Evolutionary conservation across 352 stramenopile genomes (phyloP).

Genomic region (Phytophthora idaei): DNA sequence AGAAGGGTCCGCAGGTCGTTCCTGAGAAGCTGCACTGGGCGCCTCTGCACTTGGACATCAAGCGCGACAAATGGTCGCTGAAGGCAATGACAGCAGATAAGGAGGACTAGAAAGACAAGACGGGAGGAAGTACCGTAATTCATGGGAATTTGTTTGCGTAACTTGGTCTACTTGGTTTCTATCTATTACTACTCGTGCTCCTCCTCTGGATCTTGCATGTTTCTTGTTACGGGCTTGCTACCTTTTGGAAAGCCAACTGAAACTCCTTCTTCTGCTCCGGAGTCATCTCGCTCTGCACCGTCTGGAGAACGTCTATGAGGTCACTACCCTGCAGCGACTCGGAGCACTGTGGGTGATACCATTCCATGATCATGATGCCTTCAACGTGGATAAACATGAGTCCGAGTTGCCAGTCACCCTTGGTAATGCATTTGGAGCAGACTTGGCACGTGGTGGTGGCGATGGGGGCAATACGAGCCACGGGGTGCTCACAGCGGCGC

Average conservation of each 20-base stretch:
- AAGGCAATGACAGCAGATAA: constrained; percentile 77
- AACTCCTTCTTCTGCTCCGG: constrained; percentile 59
- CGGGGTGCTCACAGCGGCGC: constrained; percentile 79
- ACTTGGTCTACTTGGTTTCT: constrained; percentile 22
- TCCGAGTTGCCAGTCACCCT: constrained; percentile 74
- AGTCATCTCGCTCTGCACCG: constrained; percentile 72
- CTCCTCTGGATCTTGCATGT: background rate
- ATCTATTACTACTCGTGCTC: constrained; percentile 7
- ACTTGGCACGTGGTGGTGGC: constrained; percentile 82
- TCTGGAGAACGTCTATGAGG: constrained; percentile 58
- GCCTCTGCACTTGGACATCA: constrained; percentile 82
- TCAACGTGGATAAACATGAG: constrained; percentile 89
- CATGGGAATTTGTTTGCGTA: background rate
- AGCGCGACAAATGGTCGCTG: constrained; percentile 88
- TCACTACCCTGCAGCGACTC: constrained; percentile 48
- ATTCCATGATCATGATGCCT: constrained; percentile 89
- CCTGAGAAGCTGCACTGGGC: constrained; percentile 86
- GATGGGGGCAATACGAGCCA: constrained; percentile 72
- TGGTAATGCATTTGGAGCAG: constrained; percentile 59
- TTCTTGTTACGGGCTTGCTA: background rate
- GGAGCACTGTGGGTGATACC: constrained; percentile 76
- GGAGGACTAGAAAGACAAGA: constrained; percentile 52
- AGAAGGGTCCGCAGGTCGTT: constrained; percentile 72
- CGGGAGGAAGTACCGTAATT: constrained; percentile 22
- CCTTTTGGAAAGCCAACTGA: constrained; percentile 45